phyloP scores from a whole-genome alignment of 495 filamentous ascomycete genomes.

The Geoglossum glabrum region DNA sequence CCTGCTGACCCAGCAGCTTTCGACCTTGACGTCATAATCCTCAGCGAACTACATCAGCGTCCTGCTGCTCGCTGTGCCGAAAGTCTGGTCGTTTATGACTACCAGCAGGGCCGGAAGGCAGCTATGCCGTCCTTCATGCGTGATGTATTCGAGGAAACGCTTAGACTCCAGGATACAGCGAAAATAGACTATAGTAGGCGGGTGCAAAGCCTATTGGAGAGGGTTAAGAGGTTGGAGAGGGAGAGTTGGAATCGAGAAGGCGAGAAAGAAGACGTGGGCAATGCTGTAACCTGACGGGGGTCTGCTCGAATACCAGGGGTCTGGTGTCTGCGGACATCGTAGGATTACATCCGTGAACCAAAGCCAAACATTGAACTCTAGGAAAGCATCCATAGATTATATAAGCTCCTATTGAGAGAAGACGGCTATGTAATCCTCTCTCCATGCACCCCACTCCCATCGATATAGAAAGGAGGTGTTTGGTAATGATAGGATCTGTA shows the following conservation, averaged over 20 bases:
- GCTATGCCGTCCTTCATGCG: constrained; percentile 46
- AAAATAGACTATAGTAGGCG: constrained; percentile 22
- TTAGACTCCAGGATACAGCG: constrained; percentile 42
- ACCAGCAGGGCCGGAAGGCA: constrained; percentile 34
- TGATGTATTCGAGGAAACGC: constrained; percentile 42
- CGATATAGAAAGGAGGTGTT: constrained; percentile 43
- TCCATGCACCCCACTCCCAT: constrained; percentile 71
- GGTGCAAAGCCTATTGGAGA: constrained; percentile 32
- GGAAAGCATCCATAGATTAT: not conserved
- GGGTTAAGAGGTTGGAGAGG: constrained; percentile 42
- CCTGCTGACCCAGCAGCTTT: constrained; percentile 33
- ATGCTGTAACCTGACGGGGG: constrained; percentile 13
- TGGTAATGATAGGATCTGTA: constrained; percentile 73
- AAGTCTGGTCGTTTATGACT: constrained; percentile 76
- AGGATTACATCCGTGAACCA: not conserved
- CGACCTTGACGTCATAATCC: constrained; percentile 38
- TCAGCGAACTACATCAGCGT: constrained; percentile 64
- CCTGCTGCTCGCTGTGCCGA: constrained; percentile 63
- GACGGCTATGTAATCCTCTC: constrained; percentile 48
- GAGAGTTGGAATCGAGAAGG: constrained; percentile 53
- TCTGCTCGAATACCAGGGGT: not conserved
- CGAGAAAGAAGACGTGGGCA: constrained; percentile 53
- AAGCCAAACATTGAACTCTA: not conserved
- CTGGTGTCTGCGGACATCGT: not conserved
- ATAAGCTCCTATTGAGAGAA: constrained; percentile 23